Conservation (phyloP, 2,329 filamentous ascomycete species). For the Fusarium euwallaceae region DNA sequence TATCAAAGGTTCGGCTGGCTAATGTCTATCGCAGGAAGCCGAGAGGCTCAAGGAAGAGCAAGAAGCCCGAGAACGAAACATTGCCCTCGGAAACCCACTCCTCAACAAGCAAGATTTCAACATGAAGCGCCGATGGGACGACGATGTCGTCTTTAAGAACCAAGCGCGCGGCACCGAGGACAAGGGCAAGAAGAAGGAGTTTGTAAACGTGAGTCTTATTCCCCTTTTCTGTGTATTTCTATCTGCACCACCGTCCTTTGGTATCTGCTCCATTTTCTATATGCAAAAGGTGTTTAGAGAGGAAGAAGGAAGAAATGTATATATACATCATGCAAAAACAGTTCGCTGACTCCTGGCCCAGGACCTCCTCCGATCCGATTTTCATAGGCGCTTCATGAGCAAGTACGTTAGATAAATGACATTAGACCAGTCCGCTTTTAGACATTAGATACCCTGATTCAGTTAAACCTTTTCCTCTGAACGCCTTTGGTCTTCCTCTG, state of each 20-base stretch:
- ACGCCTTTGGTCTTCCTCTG: constrained; percentile 11
- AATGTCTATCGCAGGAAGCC: constrained; percentile 69
- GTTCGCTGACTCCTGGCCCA: constrained; percentile 53
- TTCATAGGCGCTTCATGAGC: constrained; percentile 97
- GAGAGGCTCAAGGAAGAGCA: constrained; percentile 85
- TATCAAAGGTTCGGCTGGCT: neutral
- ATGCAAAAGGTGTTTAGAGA: neutral
- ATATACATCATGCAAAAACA: neutral
- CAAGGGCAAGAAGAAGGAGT: constrained; percentile 88
- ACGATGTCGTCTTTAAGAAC: constrained; percentile 99
- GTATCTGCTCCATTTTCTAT: constrained; percentile 6
- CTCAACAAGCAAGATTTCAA: constrained; percentile 91
- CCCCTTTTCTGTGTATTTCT: constrained; percentile 11
- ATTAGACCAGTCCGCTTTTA: constrained; percentile 35
- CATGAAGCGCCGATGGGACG: constrained; percentile 94
- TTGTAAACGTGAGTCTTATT: constrained; percentile 82
- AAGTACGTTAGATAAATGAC: constrained; percentile 69
- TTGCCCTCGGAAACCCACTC: constrained; percentile 91
- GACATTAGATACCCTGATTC: constrained; percentile 47
- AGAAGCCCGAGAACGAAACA: constrained; percentile 86
- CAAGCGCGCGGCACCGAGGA: constrained; percentile 96
- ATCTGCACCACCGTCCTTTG: constrained; percentile 1
- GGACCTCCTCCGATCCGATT: constrained; percentile 93
- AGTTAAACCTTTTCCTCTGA: constrained; percentile 29
- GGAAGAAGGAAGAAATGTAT: neutral